Conservation (phyloP, 305 asterid species). For the Solanum hybrid region DNA sequence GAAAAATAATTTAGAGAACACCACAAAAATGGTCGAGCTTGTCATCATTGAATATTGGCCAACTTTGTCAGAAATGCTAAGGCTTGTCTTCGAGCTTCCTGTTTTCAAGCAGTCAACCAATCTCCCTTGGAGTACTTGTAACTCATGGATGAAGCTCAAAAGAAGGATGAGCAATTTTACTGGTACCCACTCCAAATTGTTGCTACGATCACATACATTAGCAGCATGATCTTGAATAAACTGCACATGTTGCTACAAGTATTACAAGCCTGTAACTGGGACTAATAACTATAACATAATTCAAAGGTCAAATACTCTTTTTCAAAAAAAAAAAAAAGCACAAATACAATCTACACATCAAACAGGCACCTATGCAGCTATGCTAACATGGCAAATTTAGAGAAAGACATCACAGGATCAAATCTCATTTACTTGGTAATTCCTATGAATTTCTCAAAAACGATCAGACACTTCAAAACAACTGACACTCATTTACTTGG, state of each 20-base stretch:
- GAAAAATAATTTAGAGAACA: slow-evolving; percentile 34
- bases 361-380: neutral
- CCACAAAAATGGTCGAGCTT: slow-evolving; percentile 36
- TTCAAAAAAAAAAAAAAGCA: neutral
- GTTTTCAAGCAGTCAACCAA: slow-evolving; percentile 23
- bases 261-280: slow-evolving; percentile 4
- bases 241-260: slow-evolving; percentile 27
- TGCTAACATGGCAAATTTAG: neutral
- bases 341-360: neutral
- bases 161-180: slow-evolving; percentile 70
- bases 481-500: neutral
- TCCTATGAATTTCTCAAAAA: neutral
- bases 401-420: neutral
- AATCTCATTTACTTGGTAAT: neutral
- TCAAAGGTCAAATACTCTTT: neutral
- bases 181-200: slow-evolving; percentile 37
- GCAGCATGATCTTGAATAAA: slow-evolving; percentile 49
- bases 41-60: slow-evolving; percentile 23
- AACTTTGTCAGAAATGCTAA: slow-evolving; percentile 18
- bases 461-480: neutral
- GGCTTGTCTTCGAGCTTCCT: slow-evolving; percentile 27
- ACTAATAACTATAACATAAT: neutral
- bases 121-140: slow-evolving; percentile 53
- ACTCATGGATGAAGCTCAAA: slow-evolving; percentile 69
- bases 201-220: slow-evolving; percentile 38